Evolutionary conservation across 345 rosid genomes (phyloP).

Genomic region (Arabis alpina): DNA sequence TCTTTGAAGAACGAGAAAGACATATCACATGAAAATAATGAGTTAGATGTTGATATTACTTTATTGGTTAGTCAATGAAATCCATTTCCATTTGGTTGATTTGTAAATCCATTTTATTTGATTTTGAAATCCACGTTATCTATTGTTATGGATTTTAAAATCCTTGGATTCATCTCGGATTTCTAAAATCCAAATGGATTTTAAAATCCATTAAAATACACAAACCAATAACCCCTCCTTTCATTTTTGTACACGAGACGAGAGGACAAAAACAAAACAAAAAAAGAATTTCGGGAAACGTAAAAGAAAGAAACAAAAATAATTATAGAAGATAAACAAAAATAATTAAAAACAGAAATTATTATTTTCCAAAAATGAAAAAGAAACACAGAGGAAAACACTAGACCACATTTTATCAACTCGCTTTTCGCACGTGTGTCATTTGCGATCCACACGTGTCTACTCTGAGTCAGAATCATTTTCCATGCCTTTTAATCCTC

Average conservation of each 20-base stretch:
- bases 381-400: background rate
- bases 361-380: background rate
- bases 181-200: too few relatives aligned
- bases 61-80: too few relatives aligned
- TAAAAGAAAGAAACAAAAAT: background rate
- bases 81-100: too few relatives aligned
- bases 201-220: too few relatives aligned
- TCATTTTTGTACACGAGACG: slow-evolving; percentile 31
- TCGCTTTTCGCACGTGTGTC: slow-evolving; percentile 9
- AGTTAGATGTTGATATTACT: too few relatives aligned
- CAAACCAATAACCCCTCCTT: too few relatives aligned
- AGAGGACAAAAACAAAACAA: background rate
- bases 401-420: background rate
- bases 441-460: slow-evolving; percentile 15
- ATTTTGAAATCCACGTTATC: too few relatives aligned
- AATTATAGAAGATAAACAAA: background rate
- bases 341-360: slow-evolving; percentile 10
- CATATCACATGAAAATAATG: too few relatives aligned
- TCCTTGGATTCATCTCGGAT: too few relatives aligned
- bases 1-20: too few relatives aligned
- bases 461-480: slow-evolving; percentile 58
- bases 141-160: too few relatives aligned
- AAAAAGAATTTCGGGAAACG: background rate
- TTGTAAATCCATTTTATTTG: too few relatives aligned
- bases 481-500: slow-evolving; percentile 66